Evolutionary conservation across 495 filamentous ascomycete species (phyloP), one percentile per base, ranked within the genome.

Genomic region (Rostrohypoxylon terebratum): DNA sequence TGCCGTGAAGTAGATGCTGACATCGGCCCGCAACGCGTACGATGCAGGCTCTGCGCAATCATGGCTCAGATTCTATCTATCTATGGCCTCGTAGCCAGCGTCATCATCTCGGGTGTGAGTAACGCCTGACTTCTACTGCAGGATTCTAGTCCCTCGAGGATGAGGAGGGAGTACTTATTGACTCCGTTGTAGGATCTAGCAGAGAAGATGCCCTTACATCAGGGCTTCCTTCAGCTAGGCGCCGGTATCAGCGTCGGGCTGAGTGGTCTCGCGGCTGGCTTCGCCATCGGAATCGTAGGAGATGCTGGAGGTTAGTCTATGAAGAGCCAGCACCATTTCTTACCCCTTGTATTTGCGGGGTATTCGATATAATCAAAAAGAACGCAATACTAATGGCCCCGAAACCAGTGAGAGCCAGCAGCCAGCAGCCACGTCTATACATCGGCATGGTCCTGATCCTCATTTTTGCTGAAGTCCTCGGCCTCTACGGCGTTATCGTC

Each of bases 401-500:
- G 13, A 16, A 16, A 21, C 33, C n/a, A 80, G 92, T 96, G 60
- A 87, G 94, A 62, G 90, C 92, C 38, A 95, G 93, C 75, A 93
- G 96, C 84, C 89, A 91, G 76, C 94, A 98, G 81, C 93, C 90
- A 13, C 88, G 94, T 51, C 88, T 97, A 23, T 98, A 94, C 77
- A 91, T 96, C 36, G 94, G 95, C 71, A 96, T 97, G 94, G 94
- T 97, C 70, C 81, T 97, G 73, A 95, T 98, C 69, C 82, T 98
- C 73, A 97, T 97, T 85, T 97, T 97, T 76, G 92, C 90, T 34
- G 94, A 98, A 82, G 94, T 97, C 38, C 81, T 98, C 68, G 94
- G 94, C 31, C 85, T 96, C 53, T 96, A 84, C 63, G 81, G 82
- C 0, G 79, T 82, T 1, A 79, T 84, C 18, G 81, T 83, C 11